phyloP scores from a whole-genome alignment of 768 basidiomycete genomes.

The Clitopilus passeckerianus region DNA sequence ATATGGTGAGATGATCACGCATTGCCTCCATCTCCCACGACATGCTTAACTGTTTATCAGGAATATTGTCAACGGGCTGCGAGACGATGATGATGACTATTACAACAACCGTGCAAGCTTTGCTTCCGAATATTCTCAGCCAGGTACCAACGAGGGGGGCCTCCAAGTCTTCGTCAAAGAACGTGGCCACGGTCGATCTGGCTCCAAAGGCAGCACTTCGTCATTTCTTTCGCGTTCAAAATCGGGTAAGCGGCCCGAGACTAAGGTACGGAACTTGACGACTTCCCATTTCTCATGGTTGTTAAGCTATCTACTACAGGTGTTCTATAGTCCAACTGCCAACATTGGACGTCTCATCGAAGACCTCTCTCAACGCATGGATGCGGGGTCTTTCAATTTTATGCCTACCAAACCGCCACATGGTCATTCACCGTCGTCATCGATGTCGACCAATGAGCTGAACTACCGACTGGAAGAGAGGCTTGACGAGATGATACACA shows the following conservation, averaged over 20 bases:
- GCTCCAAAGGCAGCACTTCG: conserved; percentile 64
- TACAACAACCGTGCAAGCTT: conserved; percentile 69
- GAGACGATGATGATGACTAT: conserved; percentile 66
- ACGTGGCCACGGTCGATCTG: conserved; percentile 45
- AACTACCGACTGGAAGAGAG: conserved; percentile 70
- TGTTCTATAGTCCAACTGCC: conserved; percentile 69
- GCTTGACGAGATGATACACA: conserved; percentile 43
- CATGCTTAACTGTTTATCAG: conserved; percentile 27
- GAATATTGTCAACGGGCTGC: conserved; percentile 81
- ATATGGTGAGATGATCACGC: conserved; percentile 58
- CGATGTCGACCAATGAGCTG: conserved; percentile 57
- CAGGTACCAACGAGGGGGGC: conserved; percentile 44
- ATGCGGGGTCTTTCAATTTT: conserved; percentile 82
- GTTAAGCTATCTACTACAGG: conserved; percentile 35
- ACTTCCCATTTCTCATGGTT: conserved; percentile 18
- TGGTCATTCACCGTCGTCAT: conserved; percentile 58
- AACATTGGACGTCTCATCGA: conserved; percentile 85
- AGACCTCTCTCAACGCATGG: conserved; percentile 74
- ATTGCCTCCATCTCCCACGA: conserved; percentile 4
- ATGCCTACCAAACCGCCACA: conserved; percentile 19
- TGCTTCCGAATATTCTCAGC: conserved; percentile 65
- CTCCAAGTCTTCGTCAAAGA: conserved; percentile 76
- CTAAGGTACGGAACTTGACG: conserved; percentile 53
- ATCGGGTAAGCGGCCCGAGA: conserved; percentile 61
- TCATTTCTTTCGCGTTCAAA: conserved; percentile 61